Evolutionary conservation across 225 moss, liverwort and hornwort genomes (phyloP), one percentile per base, ranked within the genome.

Genomic region (Physcomitrellopsis africana): DNA sequence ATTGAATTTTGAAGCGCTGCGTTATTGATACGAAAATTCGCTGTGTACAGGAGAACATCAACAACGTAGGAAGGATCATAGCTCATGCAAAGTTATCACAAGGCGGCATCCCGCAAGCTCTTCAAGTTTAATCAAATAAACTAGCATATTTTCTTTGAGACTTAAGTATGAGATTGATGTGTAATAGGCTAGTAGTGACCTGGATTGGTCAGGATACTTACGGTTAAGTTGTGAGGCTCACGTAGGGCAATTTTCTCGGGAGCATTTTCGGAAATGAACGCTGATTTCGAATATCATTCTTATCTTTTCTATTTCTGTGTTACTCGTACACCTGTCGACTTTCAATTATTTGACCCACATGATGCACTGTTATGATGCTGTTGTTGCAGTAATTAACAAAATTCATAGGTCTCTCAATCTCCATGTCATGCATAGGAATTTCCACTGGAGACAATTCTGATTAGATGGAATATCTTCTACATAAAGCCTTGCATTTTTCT

Each of bases 11-110:
- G 45, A 60, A 54, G 17, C 4, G 7, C 32, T 37, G 11, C 5
- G 15, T 49, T 68, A 20, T 43, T 70, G 66, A 61, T 48, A 27
- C 16, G 61, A 77, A 47, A 24, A 9, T 32, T 68, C 67, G 41
- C 54, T 70, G 69, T 37, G 2, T 77, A 29, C 90, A 94, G 94
- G 94, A 94, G 48, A 94, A 91, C n/a, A 87, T 92, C 68, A 91
- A 60, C 77, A 92, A 82, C 63, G 89, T 94, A 43, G 89, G 86
- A 46, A 86, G 94, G 53, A 91, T 91, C 23, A 79, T 92, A n/a
- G 76, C 84, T 9, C 84, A 76, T 81, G 89, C 89, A 2, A 92
- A 86, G 81, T 74, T 86, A 16, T 73, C 83, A 10, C 88, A 87
- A 75, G 81, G 69, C 11, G 83, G 86, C 52, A 81, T 89, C 58